Base-by-base conservation (phyloP, 1,284 basidiomycete genomes). In the Trametes versicolor region DNA sequence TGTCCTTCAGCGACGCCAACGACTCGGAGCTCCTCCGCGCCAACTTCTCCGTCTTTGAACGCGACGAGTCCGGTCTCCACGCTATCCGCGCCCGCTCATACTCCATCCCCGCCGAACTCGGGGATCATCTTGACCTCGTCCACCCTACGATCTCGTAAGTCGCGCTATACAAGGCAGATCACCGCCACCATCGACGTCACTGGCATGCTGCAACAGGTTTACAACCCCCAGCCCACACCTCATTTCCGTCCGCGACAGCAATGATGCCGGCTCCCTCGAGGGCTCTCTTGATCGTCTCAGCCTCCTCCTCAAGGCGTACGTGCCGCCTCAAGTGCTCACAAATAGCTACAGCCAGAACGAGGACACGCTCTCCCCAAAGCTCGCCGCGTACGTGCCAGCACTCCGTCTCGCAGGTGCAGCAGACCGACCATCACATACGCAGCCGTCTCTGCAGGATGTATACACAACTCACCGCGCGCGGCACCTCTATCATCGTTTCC, bases 401-500 rank as follows among this genome's bases (percentile, higher is more conserved):
- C 80, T 82, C 58, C 85, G 81, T 23, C 17, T 21, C 3, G 13
- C 3, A 15, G n/a, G 29, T 15, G 8, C 12, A 3, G 29, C 17
- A 7, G 48, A 48, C 62, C 52, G 9, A 58, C 23, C 27, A 5
- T n/a, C 6, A 21, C 9, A 45, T 23, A 23, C 23, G 12, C 23
- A 74, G 74, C 64, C 67, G 70, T 36, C 71, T 87, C 5, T 94
- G 92, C 75, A 73, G 76, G 50, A 82, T 82, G 10, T 89, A 93
- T 61, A 87, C 87, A 23, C 83, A 86, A 67, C 83, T 92, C 55
- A 88, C 88, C 10, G 79, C 84, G 7, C 81, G 83, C 36, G 91
- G 91, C 23, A 82, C 82, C 17, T 87, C 85, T 21, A 79, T 89
- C 32, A 79, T 93, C 70, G 91, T 89, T 78, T 85, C 87, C 23